Evolutionary conservation across 2,329 filamentous ascomycete genomes (phyloP).

Genomic region (Colletotrichum sansevieriae): DNA sequence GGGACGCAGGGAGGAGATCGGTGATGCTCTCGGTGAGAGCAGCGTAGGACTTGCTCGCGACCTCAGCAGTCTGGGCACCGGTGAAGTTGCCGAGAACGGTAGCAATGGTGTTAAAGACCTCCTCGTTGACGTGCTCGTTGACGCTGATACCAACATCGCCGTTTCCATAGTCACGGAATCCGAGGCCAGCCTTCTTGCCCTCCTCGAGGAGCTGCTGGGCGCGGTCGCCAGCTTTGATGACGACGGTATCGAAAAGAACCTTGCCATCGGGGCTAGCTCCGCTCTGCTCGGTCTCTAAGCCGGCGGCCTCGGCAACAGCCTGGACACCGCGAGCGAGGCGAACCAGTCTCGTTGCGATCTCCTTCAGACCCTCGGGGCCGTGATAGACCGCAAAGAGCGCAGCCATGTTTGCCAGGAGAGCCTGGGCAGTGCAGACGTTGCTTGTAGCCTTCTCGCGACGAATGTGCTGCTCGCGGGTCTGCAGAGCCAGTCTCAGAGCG

Average conservation of each 20-base stretch:
- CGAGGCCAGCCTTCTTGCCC: slow-evolving; percentile 65
- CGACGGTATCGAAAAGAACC: slow-evolving; percentile 84
- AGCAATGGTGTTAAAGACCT: slow-evolving; percentile 63
- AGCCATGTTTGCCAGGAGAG: slow-evolving; percentile 93
- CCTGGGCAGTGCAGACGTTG: slow-evolving; percentile 97
- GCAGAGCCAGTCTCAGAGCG: slow-evolving; percentile 86
- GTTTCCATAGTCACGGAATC: slow-evolving; percentile 73
- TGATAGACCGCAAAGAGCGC: slow-evolving; percentile 96
- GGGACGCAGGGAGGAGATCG: slow-evolving; percentile 63
- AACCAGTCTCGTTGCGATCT: slow-evolving; percentile 84
- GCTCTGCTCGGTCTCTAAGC: slow-evolving; percentile 72
- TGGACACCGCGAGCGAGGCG: slow-evolving; percentile 79
- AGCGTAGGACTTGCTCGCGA: slow-evolving; percentile 55
- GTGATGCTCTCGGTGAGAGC: slow-evolving; percentile 52
- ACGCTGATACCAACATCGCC: slow-evolving; percentile 79
- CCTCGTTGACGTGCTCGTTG: slow-evolving; percentile 73
- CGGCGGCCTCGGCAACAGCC: slow-evolving; percentile 71
- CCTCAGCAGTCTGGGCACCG: slow-evolving; percentile 52
- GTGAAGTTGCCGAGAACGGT: slow-evolving; percentile 48
- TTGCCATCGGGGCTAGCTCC: slow-evolving; percentile 68
- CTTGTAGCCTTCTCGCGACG: slow-evolving; percentile 96
- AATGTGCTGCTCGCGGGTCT: slow-evolving; percentile 97
- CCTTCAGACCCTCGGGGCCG: slow-evolving; percentile 84
- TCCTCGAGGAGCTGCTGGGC: slow-evolving; percentile 65
- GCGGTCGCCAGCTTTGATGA: slow-evolving; percentile 69